These are phyloP conservation scores for Herpetomonas muscarum DNA, from an alignment of 208 protist genomes.

Conservation along the genomic window DNA sequence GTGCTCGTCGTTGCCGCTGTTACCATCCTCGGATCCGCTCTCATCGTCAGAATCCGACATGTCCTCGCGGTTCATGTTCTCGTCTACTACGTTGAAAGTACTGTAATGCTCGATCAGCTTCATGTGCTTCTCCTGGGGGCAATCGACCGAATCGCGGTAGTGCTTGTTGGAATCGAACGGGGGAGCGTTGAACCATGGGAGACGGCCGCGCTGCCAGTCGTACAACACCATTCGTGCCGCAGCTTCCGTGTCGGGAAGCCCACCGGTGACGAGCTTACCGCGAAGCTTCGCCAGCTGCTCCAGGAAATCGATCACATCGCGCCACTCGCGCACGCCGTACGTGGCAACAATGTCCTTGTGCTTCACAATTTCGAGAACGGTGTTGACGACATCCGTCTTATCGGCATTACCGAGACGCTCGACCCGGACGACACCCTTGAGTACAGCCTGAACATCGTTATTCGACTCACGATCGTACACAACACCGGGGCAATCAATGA, in stretches of 20 bases:
- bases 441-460: constrained; percentile 96
- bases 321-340: constrained; percentile 95
- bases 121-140: constrained; percentile 74
- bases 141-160: constrained; percentile 68
- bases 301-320: constrained; percentile 95
- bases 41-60: constrained; percentile 17
- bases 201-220: constrained; percentile 96
- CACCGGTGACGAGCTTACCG: constrained; percentile 95
- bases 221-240: constrained; percentile 96
- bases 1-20: constrained; percentile 2
- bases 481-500: constrained; percentile 99
- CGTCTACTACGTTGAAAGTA: constrained; percentile 80
- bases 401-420: constrained; percentile 89
- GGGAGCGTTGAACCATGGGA: constrained; percentile 97
- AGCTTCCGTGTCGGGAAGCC: constrained; percentile 92
- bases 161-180: constrained; percentile 88
- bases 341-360: constrained; percentile 93
- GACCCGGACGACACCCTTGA: constrained; percentile 97
- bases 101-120: constrained; percentile 87
- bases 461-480: constrained; percentile 93
- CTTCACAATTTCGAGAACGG: constrained; percentile 95
- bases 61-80: constrained; percentile 41
- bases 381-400: constrained; percentile 93
- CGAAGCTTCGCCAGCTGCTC: constrained; percentile 91
- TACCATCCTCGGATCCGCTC: constrained; percentile 7